Percentiles rank a stretch among this genome's conserved stretches.
phyloP scores from a whole-genome alignment of 2,329 filamentous ascomycete species.

The Trichoderma citrinoviride region DNA sequence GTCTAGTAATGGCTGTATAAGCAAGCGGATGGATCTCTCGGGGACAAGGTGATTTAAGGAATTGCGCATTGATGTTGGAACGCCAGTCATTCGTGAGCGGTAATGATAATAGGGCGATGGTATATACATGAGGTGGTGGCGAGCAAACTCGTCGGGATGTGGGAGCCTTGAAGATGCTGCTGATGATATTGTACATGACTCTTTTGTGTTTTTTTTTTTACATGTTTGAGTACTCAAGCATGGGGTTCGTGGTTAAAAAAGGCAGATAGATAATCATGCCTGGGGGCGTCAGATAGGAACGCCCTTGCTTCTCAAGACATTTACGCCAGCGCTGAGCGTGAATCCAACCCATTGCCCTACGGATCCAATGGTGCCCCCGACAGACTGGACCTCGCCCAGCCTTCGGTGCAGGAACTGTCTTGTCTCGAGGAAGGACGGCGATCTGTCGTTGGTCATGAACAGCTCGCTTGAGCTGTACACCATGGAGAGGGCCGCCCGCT shows the following conservation, averaged over 20 bases:
- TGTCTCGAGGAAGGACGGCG: constrained; percentile 70
- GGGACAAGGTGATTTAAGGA: background rate
- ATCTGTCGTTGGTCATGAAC: constrained; percentile 89
- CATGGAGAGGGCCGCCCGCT: constrained; percentile 55
- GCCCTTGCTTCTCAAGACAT: constrained; percentile 84
- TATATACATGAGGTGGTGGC: constrained; percentile 7
- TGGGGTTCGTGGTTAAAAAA: background rate
- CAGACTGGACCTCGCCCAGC: constrained; percentile 63
- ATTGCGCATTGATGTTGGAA: background rate
- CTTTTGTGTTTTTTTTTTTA: background rate
- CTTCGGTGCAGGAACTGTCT: constrained; percentile 75
- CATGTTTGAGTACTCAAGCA: background rate
- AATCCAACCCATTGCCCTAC: constrained; percentile 79
- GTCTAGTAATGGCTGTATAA: background rate
- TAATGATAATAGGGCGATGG: background rate
- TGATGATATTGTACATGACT: constrained; percentile 19
- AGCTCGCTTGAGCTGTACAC: constrained; percentile 74
- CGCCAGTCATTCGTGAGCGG: background rate
- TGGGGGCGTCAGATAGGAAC: constrained; percentile 61
- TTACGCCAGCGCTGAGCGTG: constrained; percentile 71
- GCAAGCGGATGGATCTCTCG: background rate
- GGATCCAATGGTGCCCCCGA: constrained; percentile 61
- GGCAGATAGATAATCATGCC: too few species aligned
- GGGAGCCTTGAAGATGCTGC: background rate
- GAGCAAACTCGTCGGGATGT: background rate